Evolutionary conservation across 164 flowering plant genomes (phyloP).

Genomic region (Berberis thunbergii): DNA sequence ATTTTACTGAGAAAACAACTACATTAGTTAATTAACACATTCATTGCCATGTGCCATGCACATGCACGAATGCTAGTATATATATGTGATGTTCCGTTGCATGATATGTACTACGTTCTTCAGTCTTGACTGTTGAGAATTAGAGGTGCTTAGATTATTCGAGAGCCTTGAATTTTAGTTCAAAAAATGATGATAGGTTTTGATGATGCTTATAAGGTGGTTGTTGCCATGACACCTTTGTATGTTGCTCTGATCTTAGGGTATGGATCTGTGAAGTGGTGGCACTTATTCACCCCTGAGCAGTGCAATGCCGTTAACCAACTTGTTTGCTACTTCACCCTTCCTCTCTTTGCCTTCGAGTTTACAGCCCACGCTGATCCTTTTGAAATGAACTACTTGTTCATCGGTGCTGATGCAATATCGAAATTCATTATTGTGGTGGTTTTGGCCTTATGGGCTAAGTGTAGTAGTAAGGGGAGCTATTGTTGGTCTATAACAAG

Average conservation of each 20-base stretch:
- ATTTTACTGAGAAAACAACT: too few species aligned
- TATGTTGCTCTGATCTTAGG: conserved; percentile 44
- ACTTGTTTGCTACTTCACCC: conserved; percentile 56
- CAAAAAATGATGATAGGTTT: conserved; percentile 30
- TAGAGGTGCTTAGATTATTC: neutral
- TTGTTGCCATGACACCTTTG: conserved; percentile 43
- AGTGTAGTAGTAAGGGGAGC: conserved; percentile 1
- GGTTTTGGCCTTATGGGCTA: conserved; percentile 7
- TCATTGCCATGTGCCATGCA: too few species aligned
- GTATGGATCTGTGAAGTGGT: conserved; percentile 52
- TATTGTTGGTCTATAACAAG: conserved; percentile 53
- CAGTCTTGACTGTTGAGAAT: neutral
- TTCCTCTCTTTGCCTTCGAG: neutral
- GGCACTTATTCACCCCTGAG: conserved; percentile 48
- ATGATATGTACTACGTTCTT: neutral
- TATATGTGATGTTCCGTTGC: neutral
- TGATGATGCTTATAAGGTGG: conserved; percentile 41
- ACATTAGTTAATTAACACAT: too few species aligned
- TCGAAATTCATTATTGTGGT: conserved; percentile 17
- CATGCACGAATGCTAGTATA: too few species aligned
- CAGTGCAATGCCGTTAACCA: conserved; percentile 55
- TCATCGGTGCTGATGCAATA: conserved; percentile 47
- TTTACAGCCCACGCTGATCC: neutral
- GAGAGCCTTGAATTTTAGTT: neutral
- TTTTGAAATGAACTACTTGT: neutral